phyloP scores from a whole-genome alignment of 2,329 filamentous ascomycete species.

The Botrytis galanthina region DNA sequence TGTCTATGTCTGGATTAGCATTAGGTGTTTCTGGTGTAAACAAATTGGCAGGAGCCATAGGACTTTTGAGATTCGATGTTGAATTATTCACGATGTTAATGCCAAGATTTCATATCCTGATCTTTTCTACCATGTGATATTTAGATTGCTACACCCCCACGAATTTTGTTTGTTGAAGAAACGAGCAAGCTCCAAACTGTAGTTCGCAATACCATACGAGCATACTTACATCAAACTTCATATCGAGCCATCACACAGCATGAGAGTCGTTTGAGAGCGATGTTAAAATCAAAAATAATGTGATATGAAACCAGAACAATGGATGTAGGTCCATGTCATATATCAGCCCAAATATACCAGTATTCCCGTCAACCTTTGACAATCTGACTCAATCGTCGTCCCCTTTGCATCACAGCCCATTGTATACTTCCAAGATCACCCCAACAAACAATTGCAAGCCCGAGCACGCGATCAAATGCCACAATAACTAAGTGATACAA shows the following conservation, averaged over 20 bases:
- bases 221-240: not conserved
- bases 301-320: not conserved
- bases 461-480: not conserved
- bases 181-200: not conserved
- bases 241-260: not conserved
- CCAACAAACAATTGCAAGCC: not conserved
- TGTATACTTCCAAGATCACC: not conserved
- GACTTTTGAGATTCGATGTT: not conserved
- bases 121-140: not conserved
- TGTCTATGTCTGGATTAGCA: constrained; percentile 8
- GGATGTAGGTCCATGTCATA: not conserved
- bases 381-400: not conserved
- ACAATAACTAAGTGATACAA: not conserved
- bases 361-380: not conserved
- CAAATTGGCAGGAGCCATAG: not conserved
- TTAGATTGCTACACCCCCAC: not conserved
- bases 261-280: not conserved
- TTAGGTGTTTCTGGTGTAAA: constrained; percentile 11
- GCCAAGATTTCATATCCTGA: constrained; percentile 11
- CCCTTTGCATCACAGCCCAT: not conserved
- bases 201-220: constrained; percentile 1
- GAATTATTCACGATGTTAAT: constrained; percentile 7
- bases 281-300: not conserved
- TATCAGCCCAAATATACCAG: not conserved
- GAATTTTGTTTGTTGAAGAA: not conserved